Evolutionary conservation across 495 filamentous ascomycete species (phyloP).

Genomic region (Penicillium psychrofluorescens): DNA sequence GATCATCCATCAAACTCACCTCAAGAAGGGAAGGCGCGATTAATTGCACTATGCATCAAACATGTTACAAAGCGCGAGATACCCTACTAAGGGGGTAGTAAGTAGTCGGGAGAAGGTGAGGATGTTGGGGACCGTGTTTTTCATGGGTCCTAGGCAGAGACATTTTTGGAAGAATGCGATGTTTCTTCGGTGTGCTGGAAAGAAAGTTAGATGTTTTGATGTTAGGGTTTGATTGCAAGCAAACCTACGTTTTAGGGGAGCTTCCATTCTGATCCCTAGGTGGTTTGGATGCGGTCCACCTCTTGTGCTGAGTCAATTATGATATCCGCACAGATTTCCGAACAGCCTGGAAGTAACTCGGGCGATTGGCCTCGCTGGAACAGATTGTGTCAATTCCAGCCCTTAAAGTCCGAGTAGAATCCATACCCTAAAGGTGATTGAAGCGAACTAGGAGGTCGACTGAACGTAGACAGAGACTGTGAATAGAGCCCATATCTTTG

Average conservation of each 20-base stretch:
- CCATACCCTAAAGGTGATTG: constrained; percentile 5
- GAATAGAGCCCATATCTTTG: neutral
- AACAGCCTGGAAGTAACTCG: neutral
- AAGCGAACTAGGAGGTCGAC: constrained; percentile 9
- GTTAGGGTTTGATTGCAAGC: neutral
- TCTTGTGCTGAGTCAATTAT: constrained; percentile 8
- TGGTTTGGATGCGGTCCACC: constrained; percentile 19
- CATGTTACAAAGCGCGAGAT: no score
- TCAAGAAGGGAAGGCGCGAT: no score
- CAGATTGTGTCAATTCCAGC: neutral
- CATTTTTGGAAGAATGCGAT: constrained; percentile 12
- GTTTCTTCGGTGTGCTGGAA: no score
- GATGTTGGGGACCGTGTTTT: constrained; percentile 90
- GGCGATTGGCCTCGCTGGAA: constrained; percentile 1
- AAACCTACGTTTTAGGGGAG: constrained; percentile 12
- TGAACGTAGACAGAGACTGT: neutral
- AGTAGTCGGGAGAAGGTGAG: constrained; percentile 83
- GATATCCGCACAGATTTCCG: neutral
- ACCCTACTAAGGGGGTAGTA: constrained; percentile 80
- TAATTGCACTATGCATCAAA: no score
- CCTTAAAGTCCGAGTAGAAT: neutral
- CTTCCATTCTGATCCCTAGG: constrained; percentile 10
- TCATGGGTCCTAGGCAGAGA: constrained; percentile 52
- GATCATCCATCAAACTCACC: no score
- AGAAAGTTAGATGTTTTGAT: neutral